Evolutionary conservation across 805 yeast species (phyloP).

Genomic region (Metschnikowia noctiluminum): DNA sequence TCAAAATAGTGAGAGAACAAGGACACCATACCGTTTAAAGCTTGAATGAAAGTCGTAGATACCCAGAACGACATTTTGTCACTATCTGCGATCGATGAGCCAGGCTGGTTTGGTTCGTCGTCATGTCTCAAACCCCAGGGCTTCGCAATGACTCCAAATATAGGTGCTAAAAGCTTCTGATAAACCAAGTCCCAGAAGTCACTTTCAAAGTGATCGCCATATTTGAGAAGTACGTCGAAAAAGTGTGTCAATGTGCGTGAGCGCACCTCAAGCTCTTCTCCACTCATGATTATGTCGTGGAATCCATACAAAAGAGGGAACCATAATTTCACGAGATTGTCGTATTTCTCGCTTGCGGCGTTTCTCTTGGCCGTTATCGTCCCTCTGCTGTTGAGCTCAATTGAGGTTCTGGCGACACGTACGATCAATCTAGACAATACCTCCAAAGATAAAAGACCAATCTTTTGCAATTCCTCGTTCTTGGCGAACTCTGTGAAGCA

Average conservation of each 20-base stretch:
- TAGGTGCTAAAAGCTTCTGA: constrained; percentile 78
- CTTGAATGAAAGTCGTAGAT: constrained; percentile 94
- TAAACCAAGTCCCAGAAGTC: constrained; percentile 84
- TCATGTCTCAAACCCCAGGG: constrained; percentile 67
- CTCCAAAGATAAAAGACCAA: constrained; percentile 77
- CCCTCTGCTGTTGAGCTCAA: constrained; percentile 15
- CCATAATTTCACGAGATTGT: constrained; percentile 61
- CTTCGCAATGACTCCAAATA: constrained; percentile 73
- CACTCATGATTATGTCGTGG: constrained; percentile 87
- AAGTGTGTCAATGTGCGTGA: constrained; percentile 79
- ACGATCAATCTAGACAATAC: constrained; percentile 61
- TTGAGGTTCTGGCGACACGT: constrained; percentile 49
- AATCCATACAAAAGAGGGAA: constrained; percentile 83
- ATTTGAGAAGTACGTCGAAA: constrained; percentile 75
- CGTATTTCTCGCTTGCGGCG: constrained; percentile 13
- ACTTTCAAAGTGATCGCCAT: constrained; percentile 72
- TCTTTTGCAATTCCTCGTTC: constrained; percentile 76
- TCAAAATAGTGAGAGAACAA: constrained; percentile 81
- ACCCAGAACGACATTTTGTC: constrained; percentile 95
- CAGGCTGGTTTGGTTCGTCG: constrained; percentile 33
- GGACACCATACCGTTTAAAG: constrained; percentile 81
- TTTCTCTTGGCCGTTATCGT: constrained; percentile 11
- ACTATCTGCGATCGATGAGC: constrained; percentile 36
- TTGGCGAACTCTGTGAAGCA: constrained; percentile 81
- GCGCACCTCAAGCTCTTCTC: constrained; percentile 91